Conservation (phyloP, 805 yeast species). For the Candida qinlingensis region DNA sequence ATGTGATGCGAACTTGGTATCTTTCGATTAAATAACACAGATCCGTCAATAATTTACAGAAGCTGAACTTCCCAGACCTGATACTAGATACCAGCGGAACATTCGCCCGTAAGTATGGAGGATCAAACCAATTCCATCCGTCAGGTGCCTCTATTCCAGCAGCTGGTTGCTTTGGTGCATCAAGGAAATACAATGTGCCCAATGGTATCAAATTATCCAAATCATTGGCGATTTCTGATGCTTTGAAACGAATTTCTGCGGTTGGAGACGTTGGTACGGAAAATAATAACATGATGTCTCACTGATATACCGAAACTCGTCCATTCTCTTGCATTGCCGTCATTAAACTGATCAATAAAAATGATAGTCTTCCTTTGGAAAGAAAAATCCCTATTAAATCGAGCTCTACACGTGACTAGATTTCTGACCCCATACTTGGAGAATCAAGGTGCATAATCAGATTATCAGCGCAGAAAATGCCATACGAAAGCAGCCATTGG, state of each 20-base stretch:
- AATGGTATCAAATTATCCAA: constrained; percentile 32
- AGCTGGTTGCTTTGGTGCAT: constrained; percentile 36
- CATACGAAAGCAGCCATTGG: too few relatives aligned
- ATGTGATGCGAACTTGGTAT: constrained; percentile 39
- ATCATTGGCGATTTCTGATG: constrained; percentile 14
- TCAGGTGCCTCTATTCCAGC: constrained; percentile 34
- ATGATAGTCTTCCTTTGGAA: too few relatives aligned
- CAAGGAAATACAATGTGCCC: constrained; percentile 42
- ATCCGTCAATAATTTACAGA: constrained; percentile 28
- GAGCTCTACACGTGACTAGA: too few relatives aligned
- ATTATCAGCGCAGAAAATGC: too few relatives aligned
- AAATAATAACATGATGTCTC: background rate
- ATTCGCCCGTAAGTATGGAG: constrained; percentile 29
- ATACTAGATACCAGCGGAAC: constrained; percentile 6
- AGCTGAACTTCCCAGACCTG: constrained; percentile 13
- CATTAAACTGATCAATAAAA: too few relatives aligned
- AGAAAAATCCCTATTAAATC: too few relatives aligned
- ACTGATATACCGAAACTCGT: background rate
- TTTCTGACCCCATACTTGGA: too few relatives aligned
- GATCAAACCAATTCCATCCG: constrained; percentile 56
- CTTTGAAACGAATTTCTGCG: background rate
- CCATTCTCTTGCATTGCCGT: background rate
- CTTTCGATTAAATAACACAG: constrained; percentile 39
- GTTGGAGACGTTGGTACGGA: background rate
- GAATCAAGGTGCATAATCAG: too few relatives aligned